A percentile compares a stretch with the other conserved stretches of the same genome.
These are phyloP conservation scores for Saccharum hybrid DNA, from an alignment of 202 grass and related monocot genomes.

Conservation along the genomic window DNA sequence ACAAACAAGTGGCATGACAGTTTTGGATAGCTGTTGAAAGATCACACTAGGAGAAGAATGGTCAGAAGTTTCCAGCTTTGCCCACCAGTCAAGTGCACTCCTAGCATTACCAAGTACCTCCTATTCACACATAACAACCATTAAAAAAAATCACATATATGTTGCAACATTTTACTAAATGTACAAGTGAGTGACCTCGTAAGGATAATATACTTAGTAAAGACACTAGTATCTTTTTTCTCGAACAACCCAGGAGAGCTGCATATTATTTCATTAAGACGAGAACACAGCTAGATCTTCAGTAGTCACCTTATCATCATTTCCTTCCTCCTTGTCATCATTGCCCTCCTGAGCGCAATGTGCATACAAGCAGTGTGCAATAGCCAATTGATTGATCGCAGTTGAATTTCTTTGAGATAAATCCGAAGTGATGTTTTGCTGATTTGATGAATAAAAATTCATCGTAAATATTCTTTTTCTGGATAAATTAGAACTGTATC, in stretches of 20 bases:
- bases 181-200: no score
- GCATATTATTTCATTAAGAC: no score
- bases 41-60: constrained; percentile 39
- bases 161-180: no score
- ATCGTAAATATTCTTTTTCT: not conserved
- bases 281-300: not conserved
- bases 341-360: constrained; percentile 81
- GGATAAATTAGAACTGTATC: not conserved
- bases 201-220: no score
- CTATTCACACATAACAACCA: constrained; percentile 46
- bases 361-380: constrained; percentile 71
- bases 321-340: not conserved
- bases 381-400: constrained; percentile 63
- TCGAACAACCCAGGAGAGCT: no score
- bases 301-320: constrained; percentile 50
- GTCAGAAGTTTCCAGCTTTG: constrained; percentile 39
- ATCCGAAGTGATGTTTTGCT: constrained; percentile 54
- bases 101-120: constrained; percentile 53
- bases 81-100: constrained; percentile 58
- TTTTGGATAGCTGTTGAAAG: constrained; percentile 44
- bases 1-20: constrained; percentile 68
- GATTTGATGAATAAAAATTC: constrained; percentile 28
- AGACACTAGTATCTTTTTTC: no score
- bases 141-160: constrained; percentile 5
- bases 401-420: constrained; percentile 34